Percentiles rank a stretch among this genome's conserved stretches.
phyloP scores from a whole-genome alignment of 2,329 filamentous ascomycete genomes.

The Tothia fuscella region DNA sequence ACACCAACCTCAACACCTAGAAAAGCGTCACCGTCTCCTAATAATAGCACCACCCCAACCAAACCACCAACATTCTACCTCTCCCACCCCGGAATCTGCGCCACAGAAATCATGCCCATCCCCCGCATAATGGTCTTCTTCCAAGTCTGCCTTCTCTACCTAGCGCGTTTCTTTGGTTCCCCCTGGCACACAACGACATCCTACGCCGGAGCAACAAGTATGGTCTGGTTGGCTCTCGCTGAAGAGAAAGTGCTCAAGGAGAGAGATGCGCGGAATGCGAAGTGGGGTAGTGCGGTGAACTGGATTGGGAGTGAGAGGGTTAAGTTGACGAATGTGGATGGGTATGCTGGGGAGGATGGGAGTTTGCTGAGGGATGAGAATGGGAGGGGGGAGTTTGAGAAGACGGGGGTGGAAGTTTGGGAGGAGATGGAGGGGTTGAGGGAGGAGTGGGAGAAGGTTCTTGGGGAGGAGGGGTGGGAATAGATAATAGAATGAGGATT shows the following conservation, averaged over 20 bases:
- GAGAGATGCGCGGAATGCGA: constrained; percentile 46
- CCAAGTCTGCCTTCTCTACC: constrained; percentile 56
- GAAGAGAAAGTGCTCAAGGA: constrained; percentile 50
- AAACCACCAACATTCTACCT: constrained; percentile 56
- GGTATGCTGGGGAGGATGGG: constrained; percentile 43
- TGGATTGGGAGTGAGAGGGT: constrained; percentile 46
- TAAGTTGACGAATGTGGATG: constrained; percentile 65
- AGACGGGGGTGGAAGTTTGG: constrained; percentile 51
- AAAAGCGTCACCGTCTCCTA: neutral
- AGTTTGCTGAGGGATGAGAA: constrained; percentile 31
- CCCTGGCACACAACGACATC: constrained; percentile 75
- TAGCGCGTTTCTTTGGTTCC: constrained; percentile 68
- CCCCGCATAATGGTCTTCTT: constrained; percentile 54
- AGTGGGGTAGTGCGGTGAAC: constrained; percentile 75
- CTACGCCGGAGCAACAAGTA: constrained; percentile 64
- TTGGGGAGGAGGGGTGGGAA: constrained; percentile 20
- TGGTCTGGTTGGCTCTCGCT: constrained; percentile 67
- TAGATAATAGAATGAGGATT: too few species aligned
- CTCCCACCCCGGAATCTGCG: constrained; percentile 76
- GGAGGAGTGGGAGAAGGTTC: constrained; percentile 42
- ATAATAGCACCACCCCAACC: constrained; percentile 7
- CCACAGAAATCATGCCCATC: constrained; percentile 69
- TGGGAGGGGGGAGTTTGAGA: constrained; percentile 49
- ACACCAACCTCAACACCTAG: too few species aligned
- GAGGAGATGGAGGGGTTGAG: constrained; percentile 60